phyloP scores from a whole-genome alignment of 768 basidiomycete species.

The Kwoniella heveanensis region DNA sequence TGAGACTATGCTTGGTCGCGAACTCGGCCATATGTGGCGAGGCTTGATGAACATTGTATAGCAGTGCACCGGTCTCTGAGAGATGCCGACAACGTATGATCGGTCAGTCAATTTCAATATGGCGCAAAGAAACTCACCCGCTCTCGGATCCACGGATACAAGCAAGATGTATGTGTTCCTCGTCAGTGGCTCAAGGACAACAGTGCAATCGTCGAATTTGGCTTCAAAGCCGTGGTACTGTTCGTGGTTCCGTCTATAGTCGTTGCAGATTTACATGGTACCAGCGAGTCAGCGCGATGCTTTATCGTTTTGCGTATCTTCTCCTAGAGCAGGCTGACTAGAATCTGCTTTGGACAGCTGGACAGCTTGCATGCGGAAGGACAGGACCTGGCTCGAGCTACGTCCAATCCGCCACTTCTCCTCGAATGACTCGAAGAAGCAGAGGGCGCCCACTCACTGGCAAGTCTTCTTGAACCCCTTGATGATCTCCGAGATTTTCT shows the following conservation, averaged over 20 bases:
- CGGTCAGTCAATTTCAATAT: no score
- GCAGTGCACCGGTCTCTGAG: constrained; percentile 82
- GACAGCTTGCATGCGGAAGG: no score
- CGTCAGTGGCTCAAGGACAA: constrained; percentile 79
- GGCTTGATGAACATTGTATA: constrained; percentile 83
- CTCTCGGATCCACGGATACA: constrained; percentile 82
- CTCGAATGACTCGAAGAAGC: no score
- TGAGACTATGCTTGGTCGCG: constrained; percentile 28
- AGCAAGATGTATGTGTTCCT: constrained; percentile 89
- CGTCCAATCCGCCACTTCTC: no score
- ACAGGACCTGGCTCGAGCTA: no score
- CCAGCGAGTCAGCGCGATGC: no score
- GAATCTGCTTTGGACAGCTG: no score
- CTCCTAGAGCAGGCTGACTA: no score
- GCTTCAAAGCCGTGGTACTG: constrained; percentile 50
- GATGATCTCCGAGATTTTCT: constrained; percentile 72
- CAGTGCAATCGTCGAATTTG: constrained; percentile 48
- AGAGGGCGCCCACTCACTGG: constrained; percentile 64
- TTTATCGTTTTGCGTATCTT: no score
- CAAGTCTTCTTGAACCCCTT: constrained; percentile 94
- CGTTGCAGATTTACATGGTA: neutral
- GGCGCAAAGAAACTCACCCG: constrained; percentile 64
- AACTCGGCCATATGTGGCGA: constrained; percentile 86
- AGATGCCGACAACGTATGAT: no score
- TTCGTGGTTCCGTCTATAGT: constrained; percentile 26